A percentile compares a stretch with the other conserved stretches of the same genome.
Conservation (phyloP, 129 eudicot genomes). For the Escallonia herrerae region DNA sequence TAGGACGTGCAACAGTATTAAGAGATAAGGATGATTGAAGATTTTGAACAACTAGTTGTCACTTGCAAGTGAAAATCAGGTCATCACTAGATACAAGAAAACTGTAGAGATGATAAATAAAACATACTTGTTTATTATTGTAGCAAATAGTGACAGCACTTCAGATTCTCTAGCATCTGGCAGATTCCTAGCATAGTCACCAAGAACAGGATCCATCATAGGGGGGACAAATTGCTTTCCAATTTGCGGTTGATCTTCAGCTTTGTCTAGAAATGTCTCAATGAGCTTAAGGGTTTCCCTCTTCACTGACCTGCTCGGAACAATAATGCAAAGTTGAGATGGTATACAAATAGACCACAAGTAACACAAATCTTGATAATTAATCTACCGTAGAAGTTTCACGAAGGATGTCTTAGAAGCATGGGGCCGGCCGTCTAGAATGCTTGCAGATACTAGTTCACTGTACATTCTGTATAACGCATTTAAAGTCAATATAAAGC, state of each 20-base stretch:
- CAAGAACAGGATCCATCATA: slow-evolving; percentile 99
- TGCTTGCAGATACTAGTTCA: slow-evolving; percentile 83
- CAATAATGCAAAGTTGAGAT: background rate
- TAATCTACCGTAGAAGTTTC: slow-evolving; percentile 78
- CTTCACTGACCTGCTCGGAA: slow-evolving; percentile 74
- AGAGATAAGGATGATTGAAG: background rate
- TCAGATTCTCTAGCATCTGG: slow-evolving; percentile 99
- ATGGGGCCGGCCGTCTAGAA: slow-evolving; percentile 91
- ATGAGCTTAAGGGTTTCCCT: slow-evolving; percentile 97
- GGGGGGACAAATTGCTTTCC: slow-evolving; percentile 99
- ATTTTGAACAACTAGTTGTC: no score
- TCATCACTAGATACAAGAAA: background rate
- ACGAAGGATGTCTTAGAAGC: slow-evolving; percentile 80
- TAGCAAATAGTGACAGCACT: slow-evolving; percentile 92
- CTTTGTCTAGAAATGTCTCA: slow-evolving; percentile 93
- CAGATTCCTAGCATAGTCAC: slow-evolving; percentile 89
- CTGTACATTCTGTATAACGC: slow-evolving; percentile 81
- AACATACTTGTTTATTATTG: slow-evolving; percentile 87
- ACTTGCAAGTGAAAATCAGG: background rate
- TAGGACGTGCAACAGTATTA: background rate
- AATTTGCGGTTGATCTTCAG: slow-evolving; percentile 93
- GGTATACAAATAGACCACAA: background rate
- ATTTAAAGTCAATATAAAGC: background rate
- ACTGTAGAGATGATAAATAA: background rate
- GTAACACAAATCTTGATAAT: background rate